Percentiles rank a stretch among this genome's conserved stretches.
Evolutionary conservation across 2,329 filamentous ascomycete genomes (phyloP).

Genomic region (Amphichorda felina): DNA sequence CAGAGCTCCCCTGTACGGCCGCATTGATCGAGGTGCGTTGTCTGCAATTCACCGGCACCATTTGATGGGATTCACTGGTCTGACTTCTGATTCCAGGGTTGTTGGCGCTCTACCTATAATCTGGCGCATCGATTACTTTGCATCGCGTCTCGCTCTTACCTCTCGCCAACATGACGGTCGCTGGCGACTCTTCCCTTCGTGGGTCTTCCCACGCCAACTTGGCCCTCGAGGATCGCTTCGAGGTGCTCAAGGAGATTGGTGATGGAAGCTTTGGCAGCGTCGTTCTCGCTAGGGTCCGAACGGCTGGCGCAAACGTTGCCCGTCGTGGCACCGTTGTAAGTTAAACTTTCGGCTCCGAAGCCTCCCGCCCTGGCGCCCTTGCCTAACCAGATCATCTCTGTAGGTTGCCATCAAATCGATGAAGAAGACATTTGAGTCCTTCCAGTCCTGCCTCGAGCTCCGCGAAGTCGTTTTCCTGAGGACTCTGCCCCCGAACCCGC

Average conservation of each 20-base stretch:
- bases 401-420: conserved; percentile 99
- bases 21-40: not conserved
- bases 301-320: conserved; percentile 78
- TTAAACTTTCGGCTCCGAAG: conserved; percentile 9
- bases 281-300: conserved; percentile 79
- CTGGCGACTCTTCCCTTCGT: conserved; percentile 61
- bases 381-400: conserved; percentile 2
- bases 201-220: conserved; percentile 47
- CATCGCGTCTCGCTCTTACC: conserved; percentile 4
- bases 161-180: conserved; percentile 56
- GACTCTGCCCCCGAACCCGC: conserved; percentile 75
- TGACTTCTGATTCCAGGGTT: not conserved
- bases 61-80: not conserved
- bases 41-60: not conserved
- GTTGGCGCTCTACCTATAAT: not conserved
- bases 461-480: conserved; percentile 94
- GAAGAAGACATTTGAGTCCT: conserved; percentile 98
- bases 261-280: conserved; percentile 99
- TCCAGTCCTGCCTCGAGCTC: conserved; percentile 80
- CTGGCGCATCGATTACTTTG: not conserved
- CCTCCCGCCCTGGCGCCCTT: not conserved
- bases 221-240: conserved; percentile 85
- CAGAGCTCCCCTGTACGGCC: conserved; percentile 14
- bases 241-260: conserved; percentile 94
- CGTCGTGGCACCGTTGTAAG: conserved; percentile 86